phyloP scores from a whole-genome alignment of 208 protist genomes.

The Acanthamoeba triangularis region DNA sequence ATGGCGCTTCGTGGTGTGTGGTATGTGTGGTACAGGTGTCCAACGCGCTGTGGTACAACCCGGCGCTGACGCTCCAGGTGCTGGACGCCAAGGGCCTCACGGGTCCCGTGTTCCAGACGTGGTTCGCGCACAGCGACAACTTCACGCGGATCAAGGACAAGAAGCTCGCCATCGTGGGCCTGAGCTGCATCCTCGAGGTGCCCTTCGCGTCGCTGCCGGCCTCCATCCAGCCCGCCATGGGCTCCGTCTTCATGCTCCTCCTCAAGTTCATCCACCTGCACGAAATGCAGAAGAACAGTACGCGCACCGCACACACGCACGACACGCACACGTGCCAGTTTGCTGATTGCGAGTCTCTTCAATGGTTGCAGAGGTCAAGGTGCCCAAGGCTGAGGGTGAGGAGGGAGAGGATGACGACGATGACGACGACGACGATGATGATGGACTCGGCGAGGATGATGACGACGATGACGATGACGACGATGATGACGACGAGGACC shows the following conservation, averaged over 20 bases:
- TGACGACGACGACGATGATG: not conserved
- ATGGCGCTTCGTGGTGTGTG: not conserved
- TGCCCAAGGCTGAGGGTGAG: not conserved
- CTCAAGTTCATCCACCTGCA: conserved; percentile 35
- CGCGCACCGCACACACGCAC: not conserved
- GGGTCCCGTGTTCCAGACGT: conserved; percentile 15
- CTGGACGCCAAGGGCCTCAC: not conserved
- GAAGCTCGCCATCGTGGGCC: conserved; percentile 62
- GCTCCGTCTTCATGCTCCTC: conserved; percentile 13
- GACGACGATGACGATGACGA: conserved; percentile 8
- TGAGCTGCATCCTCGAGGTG: not conserved
- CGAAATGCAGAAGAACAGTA: conserved; percentile 51
- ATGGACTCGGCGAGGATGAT: not conserved
- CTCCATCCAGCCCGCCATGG: conserved; percentile 13
- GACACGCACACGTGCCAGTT: too few species aligned
- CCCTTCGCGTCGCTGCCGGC: conserved; percentile 19
- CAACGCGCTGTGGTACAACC: conserved; percentile 67
- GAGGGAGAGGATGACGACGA: conserved; percentile 7
- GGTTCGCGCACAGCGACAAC: not conserved
- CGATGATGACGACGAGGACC: not conserved
- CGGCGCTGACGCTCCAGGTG: conserved; percentile 21
- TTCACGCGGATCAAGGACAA: conserved; percentile 56
- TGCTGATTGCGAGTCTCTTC: not conserved
- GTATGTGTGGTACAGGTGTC: not conserved
- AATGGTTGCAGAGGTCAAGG: not conserved